Evolutionary conservation across 495 filamentous ascomycete species (phyloP).

Genomic region (Penicillium nucicola): DNA sequence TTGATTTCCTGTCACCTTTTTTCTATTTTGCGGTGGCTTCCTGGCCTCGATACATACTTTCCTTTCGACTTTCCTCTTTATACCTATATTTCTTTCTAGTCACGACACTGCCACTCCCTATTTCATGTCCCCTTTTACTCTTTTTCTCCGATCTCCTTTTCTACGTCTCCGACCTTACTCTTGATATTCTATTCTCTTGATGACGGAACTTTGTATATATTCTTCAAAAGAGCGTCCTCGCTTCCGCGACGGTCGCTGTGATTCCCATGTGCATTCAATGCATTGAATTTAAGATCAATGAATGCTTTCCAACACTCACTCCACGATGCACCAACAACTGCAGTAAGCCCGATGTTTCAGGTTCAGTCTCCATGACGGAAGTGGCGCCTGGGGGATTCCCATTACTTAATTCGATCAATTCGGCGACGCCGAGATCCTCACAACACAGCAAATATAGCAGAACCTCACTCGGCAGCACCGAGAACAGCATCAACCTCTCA

Average conservation of each 20-base stretch:
- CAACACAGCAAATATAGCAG: constrained; percentile 14
- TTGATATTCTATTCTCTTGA: neutral
- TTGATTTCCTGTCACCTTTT: neutral
- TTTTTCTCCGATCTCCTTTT: neutral
- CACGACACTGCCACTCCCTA: neutral
- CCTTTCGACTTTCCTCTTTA: neutral
- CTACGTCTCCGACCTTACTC: neutral
- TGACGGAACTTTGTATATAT: constrained; percentile 15
- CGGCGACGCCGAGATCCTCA: no score
- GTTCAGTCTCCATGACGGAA: no score
- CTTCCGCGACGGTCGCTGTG: neutral
- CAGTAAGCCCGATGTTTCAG: no score
- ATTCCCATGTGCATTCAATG: constrained; percentile 9
- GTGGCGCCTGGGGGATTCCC: no score
- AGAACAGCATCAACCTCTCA: constrained; percentile 15
- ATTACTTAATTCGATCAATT: no score
- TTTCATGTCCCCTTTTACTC: constrained; percentile 1
- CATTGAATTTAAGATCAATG: neutral
- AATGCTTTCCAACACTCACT: no score
- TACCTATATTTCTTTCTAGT: neutral
- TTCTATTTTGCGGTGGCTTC: neutral
- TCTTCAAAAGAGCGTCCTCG: neutral
- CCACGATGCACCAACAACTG: no score
- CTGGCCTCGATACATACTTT: neutral
- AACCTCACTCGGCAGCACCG: constrained; percentile 23